Base-by-base conservation (phyloP, 768 basidiomycete species). In the Neoboletus subvelutipes region DNA sequence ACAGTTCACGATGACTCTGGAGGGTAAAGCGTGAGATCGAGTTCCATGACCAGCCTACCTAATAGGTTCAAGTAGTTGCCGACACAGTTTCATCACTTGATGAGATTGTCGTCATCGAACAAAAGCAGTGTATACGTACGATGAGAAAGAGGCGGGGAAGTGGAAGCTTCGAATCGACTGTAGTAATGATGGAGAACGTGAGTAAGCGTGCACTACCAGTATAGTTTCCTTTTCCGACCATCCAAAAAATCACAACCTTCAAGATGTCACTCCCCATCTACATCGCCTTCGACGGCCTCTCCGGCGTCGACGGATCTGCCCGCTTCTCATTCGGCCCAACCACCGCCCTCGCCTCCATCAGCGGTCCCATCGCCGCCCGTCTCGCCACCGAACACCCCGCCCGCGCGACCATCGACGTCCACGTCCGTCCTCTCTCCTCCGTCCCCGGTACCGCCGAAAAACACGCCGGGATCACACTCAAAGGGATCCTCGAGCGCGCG, bases 341-440 rank as follows among this genome's bases (percentile, higher is more conserved):
- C 50, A 54, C 63, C 69, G 87, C 84, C 4, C 70, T 92, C 20
- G 83, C 87, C 9, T 91, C 91, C 5, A 69, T 92, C 36, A 90
- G 89, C 15, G 92, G 92, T 0, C 92, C 92, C 20, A 86, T 92
- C 45, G 85, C 92, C 60, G 87, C 87, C 48, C 80, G 90, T 18
- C 75, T 85, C 9, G 81, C 83, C 4, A 71, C 80, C 9, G 92
- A 94, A 73, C 79, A 83, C 31, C 82, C 91, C 11, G 85, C 85
- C 12, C 82, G 84, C 54, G 84, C 90, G 0, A 84, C 88, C 0
- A 81, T 94, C 60, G 92, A 94, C 64, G 84, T 93, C 41, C 72
- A 76, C 45, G 77, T 91, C 10, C 81, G 90, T 3, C 90, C 92
- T 0, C 74, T 92, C 18, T 79, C 84, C 22, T 80, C 83, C 45